These are phyloP conservation scores for Salix udensis DNA, from an alignment of 345 rosid genomes.

Conservation along the genomic window DNA sequence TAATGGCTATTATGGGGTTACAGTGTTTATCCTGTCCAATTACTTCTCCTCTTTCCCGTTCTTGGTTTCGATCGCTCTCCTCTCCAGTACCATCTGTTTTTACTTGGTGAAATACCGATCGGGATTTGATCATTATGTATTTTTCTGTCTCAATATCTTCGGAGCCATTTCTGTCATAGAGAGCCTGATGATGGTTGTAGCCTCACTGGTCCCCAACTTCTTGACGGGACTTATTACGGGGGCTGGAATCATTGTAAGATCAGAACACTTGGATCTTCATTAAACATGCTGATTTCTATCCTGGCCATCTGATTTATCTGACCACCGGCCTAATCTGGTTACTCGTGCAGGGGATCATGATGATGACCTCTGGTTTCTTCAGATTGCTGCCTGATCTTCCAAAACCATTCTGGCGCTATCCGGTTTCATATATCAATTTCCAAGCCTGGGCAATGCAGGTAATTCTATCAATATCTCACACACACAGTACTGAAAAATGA, in stretches of 20 bases:
- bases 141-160: constrained; percentile 66
- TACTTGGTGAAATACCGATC: constrained; percentile 62
- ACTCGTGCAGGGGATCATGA: constrained; percentile 58
- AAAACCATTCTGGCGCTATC: constrained; percentile 77
- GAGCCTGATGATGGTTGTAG: constrained; percentile 87
- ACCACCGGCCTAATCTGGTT: not conserved
- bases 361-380: constrained; percentile 93
- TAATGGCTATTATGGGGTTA: constrained; percentile 66
- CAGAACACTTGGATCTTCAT: not conserved
- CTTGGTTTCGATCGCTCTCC: constrained; percentile 46
- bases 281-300: not conserved
- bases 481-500: not conserved
- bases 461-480: not conserved
- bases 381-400: constrained; percentile 80
- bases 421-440: constrained; percentile 62
- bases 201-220: constrained; percentile 81
- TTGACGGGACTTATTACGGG: constrained; percentile 69
- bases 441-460: constrained; percentile 88
- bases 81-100: constrained; percentile 54
- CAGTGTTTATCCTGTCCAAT: constrained; percentile 67
- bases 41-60: constrained; percentile 72
- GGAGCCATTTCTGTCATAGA: constrained; percentile 64
- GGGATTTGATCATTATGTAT: constrained; percentile 50
- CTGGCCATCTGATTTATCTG: not conserved
- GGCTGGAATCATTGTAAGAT: constrained; percentile 73